phyloP scores from a whole-genome alignment of 2,329 filamentous ascomycete species.

The Chrysoporthe deuterocubensis region DNA sequence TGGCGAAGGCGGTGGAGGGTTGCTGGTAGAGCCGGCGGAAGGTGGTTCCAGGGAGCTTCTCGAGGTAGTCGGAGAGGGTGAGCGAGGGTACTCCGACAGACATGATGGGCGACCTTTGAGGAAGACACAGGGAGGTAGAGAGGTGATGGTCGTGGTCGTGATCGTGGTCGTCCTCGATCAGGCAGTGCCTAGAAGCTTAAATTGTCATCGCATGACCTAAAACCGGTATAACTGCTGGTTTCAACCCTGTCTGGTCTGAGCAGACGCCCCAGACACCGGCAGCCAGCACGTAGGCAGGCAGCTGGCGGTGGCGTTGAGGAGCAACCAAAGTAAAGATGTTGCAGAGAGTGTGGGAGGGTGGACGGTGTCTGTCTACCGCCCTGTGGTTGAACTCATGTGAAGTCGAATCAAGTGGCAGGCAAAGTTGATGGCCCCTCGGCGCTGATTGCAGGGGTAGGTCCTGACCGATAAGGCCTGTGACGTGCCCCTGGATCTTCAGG shows the following conservation, averaged over 20 bases:
- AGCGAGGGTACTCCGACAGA: constrained; percentile 55
- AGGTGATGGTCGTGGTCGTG: neutral
- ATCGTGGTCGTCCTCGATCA: neutral
- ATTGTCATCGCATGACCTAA: constrained; percentile 14
- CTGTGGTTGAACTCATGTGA: neutral
- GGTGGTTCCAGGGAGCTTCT: constrained; percentile 85
- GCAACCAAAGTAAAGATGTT: neutral
- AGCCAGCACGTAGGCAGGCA: constrained; percentile 4
- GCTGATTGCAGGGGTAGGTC: constrained; percentile 11
- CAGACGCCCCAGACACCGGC: neutral
- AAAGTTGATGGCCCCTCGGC: neutral
- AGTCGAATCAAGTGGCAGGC: neutral
- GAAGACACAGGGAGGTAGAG: neutral
- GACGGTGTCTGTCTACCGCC: neutral
- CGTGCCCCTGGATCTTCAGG: neutral
- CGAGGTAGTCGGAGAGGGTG: constrained; percentile 84
- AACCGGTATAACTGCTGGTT: neutral
- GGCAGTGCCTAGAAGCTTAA: neutral
- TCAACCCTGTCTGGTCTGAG: neutral
- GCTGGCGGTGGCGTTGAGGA: constrained; percentile 3
- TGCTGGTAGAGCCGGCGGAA: constrained; percentile 94
- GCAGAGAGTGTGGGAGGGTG: neutral
- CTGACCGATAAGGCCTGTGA: constrained; percentile 11
- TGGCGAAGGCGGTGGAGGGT: constrained; percentile 91
- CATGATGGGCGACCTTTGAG: constrained; percentile 36